Evolutionary conservation across 305 asterid genomes (phyloP).

Genomic region (Fraxinus platypoda): DNA sequence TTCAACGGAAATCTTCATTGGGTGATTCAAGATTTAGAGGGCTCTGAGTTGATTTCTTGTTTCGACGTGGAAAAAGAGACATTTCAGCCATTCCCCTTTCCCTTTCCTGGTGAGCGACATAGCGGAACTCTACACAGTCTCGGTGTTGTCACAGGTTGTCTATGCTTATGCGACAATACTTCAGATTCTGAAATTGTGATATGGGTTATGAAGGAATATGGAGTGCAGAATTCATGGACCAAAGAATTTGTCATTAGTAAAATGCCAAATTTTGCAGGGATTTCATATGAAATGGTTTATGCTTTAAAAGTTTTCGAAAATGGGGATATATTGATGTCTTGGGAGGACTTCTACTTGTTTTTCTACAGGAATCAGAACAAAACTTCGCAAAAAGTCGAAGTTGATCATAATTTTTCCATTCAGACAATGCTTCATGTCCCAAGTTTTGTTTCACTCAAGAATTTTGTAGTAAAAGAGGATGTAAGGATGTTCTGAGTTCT

Average conservation of each 20-base stretch:
- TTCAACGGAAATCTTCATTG: conserved; percentile 48
- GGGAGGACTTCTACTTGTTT: conserved; percentile 21
- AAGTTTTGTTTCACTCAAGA: conserved; percentile 19
- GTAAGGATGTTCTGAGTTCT: not conserved
- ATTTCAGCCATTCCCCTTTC: conserved; percentile 31
- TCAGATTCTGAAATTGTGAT: conserved; percentile 28
- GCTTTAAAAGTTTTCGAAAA: conserved; percentile 32
- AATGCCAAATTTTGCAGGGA: conserved; percentile 31
- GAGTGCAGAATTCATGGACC: conserved; percentile 40
- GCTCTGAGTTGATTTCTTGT: conserved; percentile 17
- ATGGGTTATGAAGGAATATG: conserved; percentile 65
- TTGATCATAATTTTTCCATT: not conserved
- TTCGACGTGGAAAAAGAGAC: conserved; percentile 42
- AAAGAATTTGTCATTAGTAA: conserved; percentile 41
- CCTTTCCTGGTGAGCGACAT: not conserved
- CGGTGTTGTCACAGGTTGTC: conserved; percentile 17
- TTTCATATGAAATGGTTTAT: conserved; percentile 25
- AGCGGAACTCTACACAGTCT: not conserved
- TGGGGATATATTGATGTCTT: conserved; percentile 40
- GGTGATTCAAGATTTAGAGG: conserved; percentile 28
- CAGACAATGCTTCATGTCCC: conserved; percentile 22
- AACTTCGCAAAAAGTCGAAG: not conserved
- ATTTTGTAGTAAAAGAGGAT: conserved; percentile 5
- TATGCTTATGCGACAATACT: conserved; percentile 38
- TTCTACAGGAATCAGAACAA: conserved; percentile 9